A percentile compares a stretch with the other conserved stretches of the same genome.
Evolutionary conservation across 1,284 basidiomycete genomes (phyloP).

Genomic region (Coniferiporia weirii): DNA sequence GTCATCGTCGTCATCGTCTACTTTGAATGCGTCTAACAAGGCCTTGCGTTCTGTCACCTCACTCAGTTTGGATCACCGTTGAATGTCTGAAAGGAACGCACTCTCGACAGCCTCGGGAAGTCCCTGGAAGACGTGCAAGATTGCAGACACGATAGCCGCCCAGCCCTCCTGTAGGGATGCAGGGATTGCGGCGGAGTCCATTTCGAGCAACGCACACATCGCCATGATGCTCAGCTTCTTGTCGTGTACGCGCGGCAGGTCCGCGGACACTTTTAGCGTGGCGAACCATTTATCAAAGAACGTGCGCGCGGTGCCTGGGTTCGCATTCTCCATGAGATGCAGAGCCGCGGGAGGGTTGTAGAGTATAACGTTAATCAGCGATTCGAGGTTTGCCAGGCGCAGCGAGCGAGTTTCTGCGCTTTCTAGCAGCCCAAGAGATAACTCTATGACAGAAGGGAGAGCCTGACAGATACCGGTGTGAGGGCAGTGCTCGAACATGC

Average conservation of each 20-base stretch:
- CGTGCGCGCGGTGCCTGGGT: slow-evolving; percentile 50
- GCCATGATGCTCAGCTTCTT: slow-evolving; percentile 81
- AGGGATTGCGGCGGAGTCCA: slow-evolving; percentile 55
- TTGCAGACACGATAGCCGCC: slow-evolving; percentile 66
- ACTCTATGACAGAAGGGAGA: slow-evolving; percentile 53
- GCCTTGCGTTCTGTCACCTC: slow-evolving; percentile 52
- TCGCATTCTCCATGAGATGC: slow-evolving; percentile 63
- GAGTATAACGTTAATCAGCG: slow-evolving; percentile 79
- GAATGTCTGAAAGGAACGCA: slow-evolving; percentile 26
- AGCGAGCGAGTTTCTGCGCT: slow-evolving; percentile 58
- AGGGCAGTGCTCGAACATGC: not conserved
- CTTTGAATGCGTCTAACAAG: slow-evolving; percentile 52
- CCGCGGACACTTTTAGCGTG: slow-evolving; percentile 56
- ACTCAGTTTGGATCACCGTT: slow-evolving; percentile 12
- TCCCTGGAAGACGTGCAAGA: slow-evolving; percentile 67
- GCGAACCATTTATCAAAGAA: slow-evolving; percentile 83
- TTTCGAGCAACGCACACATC: slow-evolving; percentile 68
- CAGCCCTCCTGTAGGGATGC: slow-evolving; percentile 60
- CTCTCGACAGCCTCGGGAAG: slow-evolving; percentile 69
- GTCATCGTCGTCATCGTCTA: slow-evolving; percentile 57
- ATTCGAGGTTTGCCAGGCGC: slow-evolving; percentile 74
- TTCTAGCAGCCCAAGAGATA: slow-evolving; percentile 55
- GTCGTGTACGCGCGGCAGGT: slow-evolving; percentile 84
- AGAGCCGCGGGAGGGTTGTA: slow-evolving; percentile 81
- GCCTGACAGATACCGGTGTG: slow-evolving; percentile 27